A percentile compares a stretch with the other conserved stretches of the same genome.
Evolutionary conservation across 169 alveolate genomes (phyloP).

Genomic region (Babesia bigemina): DNA sequence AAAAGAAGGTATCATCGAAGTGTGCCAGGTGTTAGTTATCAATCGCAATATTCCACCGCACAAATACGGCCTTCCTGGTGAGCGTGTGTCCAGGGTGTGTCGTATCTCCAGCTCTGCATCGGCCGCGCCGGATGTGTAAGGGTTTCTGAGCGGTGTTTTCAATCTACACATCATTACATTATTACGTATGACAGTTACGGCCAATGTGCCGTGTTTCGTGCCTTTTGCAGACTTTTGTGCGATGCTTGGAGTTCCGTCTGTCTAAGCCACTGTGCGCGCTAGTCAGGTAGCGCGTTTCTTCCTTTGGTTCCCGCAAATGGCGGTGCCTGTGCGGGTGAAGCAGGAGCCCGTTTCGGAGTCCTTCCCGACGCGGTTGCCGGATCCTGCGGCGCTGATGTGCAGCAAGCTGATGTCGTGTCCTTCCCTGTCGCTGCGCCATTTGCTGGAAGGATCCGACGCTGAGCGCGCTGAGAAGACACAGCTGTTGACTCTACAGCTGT

Average conservation of each 20-base stretch:
- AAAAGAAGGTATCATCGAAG: background rate
- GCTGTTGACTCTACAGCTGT: conserved; percentile 17
- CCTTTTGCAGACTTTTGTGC: background rate
- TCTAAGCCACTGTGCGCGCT: background rate
- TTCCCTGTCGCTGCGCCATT: conserved; percentile 12
- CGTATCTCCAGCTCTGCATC: background rate
- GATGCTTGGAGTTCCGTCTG: background rate
- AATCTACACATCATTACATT: background rate
- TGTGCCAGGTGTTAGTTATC: background rate
- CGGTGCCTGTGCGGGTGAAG: conserved; percentile 25
- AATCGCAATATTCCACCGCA: background rate
- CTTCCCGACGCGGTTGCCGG: conserved; percentile 37
- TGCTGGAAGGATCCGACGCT: conserved; percentile 31
- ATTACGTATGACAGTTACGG: background rate
- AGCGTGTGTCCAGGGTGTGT: conserved; percentile 1
- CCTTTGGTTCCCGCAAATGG: background rate
- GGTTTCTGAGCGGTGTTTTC: background rate
- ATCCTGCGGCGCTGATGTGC: conserved; percentile 44
- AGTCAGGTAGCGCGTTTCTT: background rate
- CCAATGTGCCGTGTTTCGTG: background rate
- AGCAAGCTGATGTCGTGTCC: conserved; percentile 19
- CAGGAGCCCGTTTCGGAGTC: conserved; percentile 28
- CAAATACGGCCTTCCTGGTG: background rate
- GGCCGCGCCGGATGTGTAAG: conserved; percentile 12
- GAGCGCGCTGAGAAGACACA: conserved; percentile 49